These are phyloP conservation scores for Vitis hybrid DNA, from an alignment of 177 flowering plant species.

Conservation along the genomic window DNA sequence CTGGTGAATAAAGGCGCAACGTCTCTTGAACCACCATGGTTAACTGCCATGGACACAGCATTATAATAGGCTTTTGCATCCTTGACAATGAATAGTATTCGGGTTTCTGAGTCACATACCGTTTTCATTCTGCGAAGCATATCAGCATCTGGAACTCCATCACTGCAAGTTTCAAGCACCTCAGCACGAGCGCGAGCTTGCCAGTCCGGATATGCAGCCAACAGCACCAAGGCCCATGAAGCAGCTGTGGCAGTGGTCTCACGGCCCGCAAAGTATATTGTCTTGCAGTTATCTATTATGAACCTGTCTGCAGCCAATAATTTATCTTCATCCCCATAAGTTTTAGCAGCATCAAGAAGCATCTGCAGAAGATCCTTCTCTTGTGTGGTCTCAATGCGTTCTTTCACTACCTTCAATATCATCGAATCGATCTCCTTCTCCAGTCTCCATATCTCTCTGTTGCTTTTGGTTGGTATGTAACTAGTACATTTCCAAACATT, in stretches of 20 bases:
- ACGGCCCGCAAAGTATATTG: constrained; percentile 58
- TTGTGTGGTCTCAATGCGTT: constrained; percentile 16
- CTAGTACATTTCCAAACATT: constrained; percentile 8
- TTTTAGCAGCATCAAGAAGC: constrained; percentile 40
- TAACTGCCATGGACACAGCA: constrained; percentile 24
- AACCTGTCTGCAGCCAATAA: constrained; percentile 26
- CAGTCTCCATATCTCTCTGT: constrained; percentile 37
- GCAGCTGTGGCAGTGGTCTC: constrained; percentile 48
- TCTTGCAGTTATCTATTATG: constrained; percentile 62
- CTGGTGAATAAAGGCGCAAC: constrained; percentile 49
- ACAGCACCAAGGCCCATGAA: constrained; percentile 45
- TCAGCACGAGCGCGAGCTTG: constrained; percentile 54
- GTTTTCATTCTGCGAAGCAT: constrained; percentile 42
- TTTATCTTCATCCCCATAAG: constrained; percentile 14
- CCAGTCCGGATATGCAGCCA: constrained; percentile 54
- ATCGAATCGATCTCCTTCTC: constrained; percentile 34
- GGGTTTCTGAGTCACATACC: constrained; percentile 15
- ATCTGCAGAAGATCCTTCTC: constrained; percentile 52
- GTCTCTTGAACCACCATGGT: constrained; percentile 55
- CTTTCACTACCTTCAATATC: constrained; percentile 37
- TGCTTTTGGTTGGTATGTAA: constrained; percentile 33
- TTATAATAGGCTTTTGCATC: too few relatives aligned
- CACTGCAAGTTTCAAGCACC: constrained; percentile 30
- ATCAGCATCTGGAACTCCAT: constrained; percentile 26
- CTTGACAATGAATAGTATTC: too few relatives aligned